Conservation (phyloP, 2,329 filamentous ascomycete species). For the Penicillium thymicola region DNA sequence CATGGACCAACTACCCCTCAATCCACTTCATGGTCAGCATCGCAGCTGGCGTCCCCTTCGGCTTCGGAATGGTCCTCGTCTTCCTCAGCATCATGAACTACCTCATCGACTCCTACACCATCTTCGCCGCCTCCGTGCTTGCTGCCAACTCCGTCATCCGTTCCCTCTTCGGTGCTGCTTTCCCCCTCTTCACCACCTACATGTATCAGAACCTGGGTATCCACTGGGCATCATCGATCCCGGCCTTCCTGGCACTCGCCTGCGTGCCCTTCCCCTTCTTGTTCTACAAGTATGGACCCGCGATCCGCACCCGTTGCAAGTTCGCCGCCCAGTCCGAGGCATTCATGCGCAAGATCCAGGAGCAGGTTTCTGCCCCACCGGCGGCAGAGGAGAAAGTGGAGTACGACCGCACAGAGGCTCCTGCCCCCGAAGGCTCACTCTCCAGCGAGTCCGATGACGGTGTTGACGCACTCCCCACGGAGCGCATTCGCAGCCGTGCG, state of each 20-base stretch:
- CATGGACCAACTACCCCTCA: slow-evolving; percentile 30
- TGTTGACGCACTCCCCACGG: slow-evolving; percentile 18
- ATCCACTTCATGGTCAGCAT: slow-evolving; percentile 27
- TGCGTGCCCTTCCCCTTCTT: slow-evolving; percentile 28
- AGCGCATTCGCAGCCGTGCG: slow-evolving; percentile 27
- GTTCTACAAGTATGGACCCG: slow-evolving; percentile 27
- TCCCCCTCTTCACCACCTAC: slow-evolving; percentile 29
- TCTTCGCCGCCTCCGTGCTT: slow-evolving; percentile 26
- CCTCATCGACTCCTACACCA: slow-evolving; percentile 28
- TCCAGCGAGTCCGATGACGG: slow-evolving; percentile 27
- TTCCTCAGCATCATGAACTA: slow-evolving; percentile 29
- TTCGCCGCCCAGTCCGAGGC: slow-evolving; percentile 32
- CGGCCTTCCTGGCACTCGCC: slow-evolving; percentile 25
- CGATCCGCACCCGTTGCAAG: slow-evolving; percentile 24
- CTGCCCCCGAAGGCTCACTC: slow-evolving; percentile 22
- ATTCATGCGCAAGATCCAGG: slow-evolving; percentile 37
- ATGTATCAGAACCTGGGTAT: slow-evolving; percentile 27
- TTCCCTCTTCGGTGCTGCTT: slow-evolving; percentile 26
- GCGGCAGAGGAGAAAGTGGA: slow-evolving; percentile 22
- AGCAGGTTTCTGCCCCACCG: slow-evolving; percentile 18
- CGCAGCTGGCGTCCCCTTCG: slow-evolving; percentile 24
- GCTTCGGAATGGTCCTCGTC: slow-evolving; percentile 27
- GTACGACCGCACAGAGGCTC: slow-evolving; percentile 36
- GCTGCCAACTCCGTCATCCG: slow-evolving; percentile 27
- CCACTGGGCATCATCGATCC: slow-evolving; percentile 27